Evolutionary conservation across 2,329 filamentous ascomycete genomes (phyloP), one percentile per base, ranked within the genome.

Genomic region (Sporothrix dimorphospora): DNA sequence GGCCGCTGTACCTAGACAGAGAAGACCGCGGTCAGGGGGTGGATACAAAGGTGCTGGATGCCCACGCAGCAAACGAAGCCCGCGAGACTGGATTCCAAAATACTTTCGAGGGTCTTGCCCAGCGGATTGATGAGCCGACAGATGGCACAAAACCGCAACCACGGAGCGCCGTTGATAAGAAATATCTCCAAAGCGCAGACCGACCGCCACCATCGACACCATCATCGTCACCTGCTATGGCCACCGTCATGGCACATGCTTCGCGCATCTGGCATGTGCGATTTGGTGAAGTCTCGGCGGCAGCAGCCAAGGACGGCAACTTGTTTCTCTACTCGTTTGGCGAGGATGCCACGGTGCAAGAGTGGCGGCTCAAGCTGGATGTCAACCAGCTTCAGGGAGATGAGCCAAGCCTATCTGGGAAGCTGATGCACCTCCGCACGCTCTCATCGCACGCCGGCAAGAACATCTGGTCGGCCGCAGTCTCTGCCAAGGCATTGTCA

Each of bases 261-360:
- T 97, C 95, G 8, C 89, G 96, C 72, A 97, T 99, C 75, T 99
- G 96, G 96, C 88, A 89, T 61, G 89, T 97, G 9, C 86, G 87
- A 71, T 96, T 98, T 78, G 51, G 76, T 66, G 45, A 73, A 1
- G 4, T 66, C 1, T 49, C 42, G 7, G 73, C 21, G 75, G 61
- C 51, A 4, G 24, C 61, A 2, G 59, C 21, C 19, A n/a, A 9
- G 12, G 19, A 57, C 63, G 47, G 47, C 53, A 42, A 38, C 24
- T 34, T 76, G 11, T 5, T 45, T 11, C 77, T 97, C 0, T 85
- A 93, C 53, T 97, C 95, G 0, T 92, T 94, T 76, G 94, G 94
- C 12, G 94, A 98, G 81, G 94, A 98, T 80, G 88, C 91, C 9
- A 92, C 92, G 6, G 87, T 89, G 70, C 90, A 94, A 76, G 83